phyloP scores from a whole-genome alignment of 2,329 filamentous ascomycete species.

The Colletotrichum acutatum region DNA sequence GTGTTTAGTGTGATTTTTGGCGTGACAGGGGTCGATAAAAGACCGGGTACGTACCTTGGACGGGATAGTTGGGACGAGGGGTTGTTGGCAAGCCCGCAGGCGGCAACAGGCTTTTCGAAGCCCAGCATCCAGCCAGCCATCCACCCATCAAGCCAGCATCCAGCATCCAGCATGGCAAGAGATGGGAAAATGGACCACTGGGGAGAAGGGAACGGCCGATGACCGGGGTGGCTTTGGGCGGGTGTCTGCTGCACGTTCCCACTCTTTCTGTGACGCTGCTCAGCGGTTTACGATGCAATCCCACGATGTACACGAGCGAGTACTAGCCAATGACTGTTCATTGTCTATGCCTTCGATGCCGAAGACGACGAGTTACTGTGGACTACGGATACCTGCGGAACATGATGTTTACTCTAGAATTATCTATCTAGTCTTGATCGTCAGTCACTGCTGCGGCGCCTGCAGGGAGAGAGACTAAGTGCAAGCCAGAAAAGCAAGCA shows the following conservation, averaged over 20 bases:
- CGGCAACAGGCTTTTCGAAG: neutral
- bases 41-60: neutral
- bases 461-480: constrained; percentile 17
- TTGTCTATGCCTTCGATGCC: neutral
- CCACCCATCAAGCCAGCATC: too few relatives aligned
- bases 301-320: neutral
- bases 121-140: too few relatives aligned
- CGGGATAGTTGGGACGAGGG: constrained; percentile 19
- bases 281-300: constrained; percentile 10
- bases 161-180: too few relatives aligned
- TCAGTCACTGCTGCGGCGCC: neutral
- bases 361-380: neutral
- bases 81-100: constrained; percentile 5
- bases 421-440: neutral
- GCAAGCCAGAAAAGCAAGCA: constrained; percentile 24
- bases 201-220: neutral
- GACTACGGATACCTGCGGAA: neutral
- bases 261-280: constrained; percentile 28
- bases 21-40: constrained; percentile 10
- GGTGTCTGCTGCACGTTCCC: constrained; percentile 30
- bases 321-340: neutral
- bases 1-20: constrained; percentile 26
- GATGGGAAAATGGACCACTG: neutral
- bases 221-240: constrained; percentile 13
- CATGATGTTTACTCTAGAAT: neutral